Evolutionary conservation across 768 basidiomycete genomes (phyloP), one percentile per base, ranked within the genome.

Genomic region (Leccinum broughii): DNA sequence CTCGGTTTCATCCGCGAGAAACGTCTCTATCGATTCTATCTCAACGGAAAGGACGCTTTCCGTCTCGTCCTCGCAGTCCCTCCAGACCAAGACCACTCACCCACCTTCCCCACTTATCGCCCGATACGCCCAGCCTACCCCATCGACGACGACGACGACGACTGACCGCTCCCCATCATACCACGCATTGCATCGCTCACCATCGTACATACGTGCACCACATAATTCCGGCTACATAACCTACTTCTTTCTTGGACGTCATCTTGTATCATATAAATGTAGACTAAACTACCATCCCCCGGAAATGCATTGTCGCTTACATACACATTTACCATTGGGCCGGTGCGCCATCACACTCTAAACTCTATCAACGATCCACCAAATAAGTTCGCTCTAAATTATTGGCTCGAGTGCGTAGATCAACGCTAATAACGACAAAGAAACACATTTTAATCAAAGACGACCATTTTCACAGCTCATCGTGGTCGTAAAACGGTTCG

Each of bases 1-100:
- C 82, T 98, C 49, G 97, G 97, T 0, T 99, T 99, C 76, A 90
- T 98, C 26, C 86, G 93, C 46, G 95, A 98, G 78, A 98, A 98
- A 72, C 87, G 95, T 4, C 81, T 99, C 17, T 88, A 89, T 71
- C 85, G 97, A 1, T 99, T 98, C 77, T 98, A 99, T 69, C 84
- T 98, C 65, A 99, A 97, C 70, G 93, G 93, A 51, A 98, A 98
- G 75, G 95, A 98, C 70, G 95, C 95, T 0, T 97, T 92, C 69
- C 82, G 93, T 41, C 85, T 95, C 52, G 84, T 92, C 22, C 84
- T 92, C 50, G 76, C 83, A 32, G 74, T 91, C 6, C 81, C 85
- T 5, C 70, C 73, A 6, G 75, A 74, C 32, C 61, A 69, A 57
- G 70, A 74, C 44, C 58, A 65, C 4, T 49, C 63, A 15, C 62